These are phyloP conservation scores for Trametes villosa DNA, from an alignment of 768 basidiomycete species.

Conservation along the genomic window DNA sequence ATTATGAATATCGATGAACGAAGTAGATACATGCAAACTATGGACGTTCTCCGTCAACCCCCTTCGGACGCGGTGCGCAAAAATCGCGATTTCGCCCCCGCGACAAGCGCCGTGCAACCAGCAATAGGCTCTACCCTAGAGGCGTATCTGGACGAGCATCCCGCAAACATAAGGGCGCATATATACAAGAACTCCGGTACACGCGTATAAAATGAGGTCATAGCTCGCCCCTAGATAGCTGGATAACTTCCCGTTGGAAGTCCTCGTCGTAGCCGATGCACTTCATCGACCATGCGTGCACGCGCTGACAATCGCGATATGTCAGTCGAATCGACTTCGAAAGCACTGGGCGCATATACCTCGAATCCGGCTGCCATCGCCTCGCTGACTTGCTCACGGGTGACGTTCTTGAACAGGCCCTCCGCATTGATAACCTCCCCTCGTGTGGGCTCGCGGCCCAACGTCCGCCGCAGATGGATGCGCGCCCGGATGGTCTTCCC, in stretches of 20 bases:
- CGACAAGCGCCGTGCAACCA: too few relatives aligned
- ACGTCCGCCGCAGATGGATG: constrained; percentile 32
- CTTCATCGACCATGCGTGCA: constrained; percentile 45
- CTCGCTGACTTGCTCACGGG: constrained; percentile 31
- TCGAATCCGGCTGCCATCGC: constrained; percentile 39
- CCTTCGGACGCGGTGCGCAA: too few relatives aligned
- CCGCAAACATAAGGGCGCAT: too few relatives aligned
- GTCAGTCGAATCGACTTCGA: not conserved
- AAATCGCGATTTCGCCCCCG: too few relatives aligned
- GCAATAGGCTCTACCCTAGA: too few relatives aligned
- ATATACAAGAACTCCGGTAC: too few relatives aligned
- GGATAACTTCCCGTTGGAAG: constrained; percentile 38
- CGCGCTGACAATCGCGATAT: constrained; percentile 24
- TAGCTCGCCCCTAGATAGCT: not conserved
- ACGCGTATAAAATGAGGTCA: too few relatives aligned
- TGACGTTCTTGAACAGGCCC: constrained; percentile 22
- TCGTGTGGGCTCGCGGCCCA: constrained; percentile 32
- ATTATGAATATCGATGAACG: too few relatives aligned
- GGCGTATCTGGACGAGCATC: too few relatives aligned
- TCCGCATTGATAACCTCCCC: constrained; percentile 29
- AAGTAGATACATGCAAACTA: too few relatives aligned
- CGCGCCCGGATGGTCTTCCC: constrained; percentile 33
- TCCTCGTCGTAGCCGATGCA: constrained; percentile 45
- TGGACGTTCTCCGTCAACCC: too few relatives aligned
- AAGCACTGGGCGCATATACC: constrained; percentile 25